Base-by-base conservation (phyloP, 345 rosid species). In the Melastoma malabathricum region DNA sequence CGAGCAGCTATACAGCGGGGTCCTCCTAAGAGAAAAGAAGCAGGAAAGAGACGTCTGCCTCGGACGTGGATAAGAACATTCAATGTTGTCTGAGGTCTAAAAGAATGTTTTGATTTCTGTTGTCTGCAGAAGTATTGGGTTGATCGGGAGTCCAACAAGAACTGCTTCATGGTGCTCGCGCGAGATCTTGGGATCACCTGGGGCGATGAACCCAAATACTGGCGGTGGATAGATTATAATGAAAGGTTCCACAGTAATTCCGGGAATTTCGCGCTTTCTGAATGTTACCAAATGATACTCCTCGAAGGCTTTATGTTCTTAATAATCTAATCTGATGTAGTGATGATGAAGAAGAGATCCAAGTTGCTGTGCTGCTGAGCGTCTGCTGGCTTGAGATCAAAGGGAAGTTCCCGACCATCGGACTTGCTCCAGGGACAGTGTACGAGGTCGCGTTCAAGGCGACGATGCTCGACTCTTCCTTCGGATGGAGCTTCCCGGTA, bases 101-200 rank as follows among this genome's bases (percentile, higher is more conserved):
- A 5, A 22, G 43, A 34, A 22, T 38, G 19, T 27, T 15, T 14
- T 10, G 19, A 20, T 10, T n/a, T 16, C 20, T 53, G 10, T 17
- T 43, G 3, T 10, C 43, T 46, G 51, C 51, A 56, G 51, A 46
- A 31, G 9, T 56, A 56, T 17, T 56, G 51, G 59, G 59, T 56
- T 25, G 51, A 46, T 1, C 19, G 17, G 17, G 15, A 15, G 5
- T 44, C 25, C 15, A 56, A 56, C 29, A 56, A 56, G 43, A 56
- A 56, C 47, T 56, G 51, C 38, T 56, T 55, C 59, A 56, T 56
- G 51, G 3, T 56, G 25, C 27, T 56, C 17, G 57, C 57, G 4
- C 39, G 57, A 27, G 57, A 20, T 34, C 57, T 53, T 17, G 34
- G 15, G 9, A 41, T 53, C 20, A n/a, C 17, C 1, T 22, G 46